Evolutionary conservation across 352 stramenopile genomes (phyloP).

Genomic region (Lagenidium giganteum): DNA sequence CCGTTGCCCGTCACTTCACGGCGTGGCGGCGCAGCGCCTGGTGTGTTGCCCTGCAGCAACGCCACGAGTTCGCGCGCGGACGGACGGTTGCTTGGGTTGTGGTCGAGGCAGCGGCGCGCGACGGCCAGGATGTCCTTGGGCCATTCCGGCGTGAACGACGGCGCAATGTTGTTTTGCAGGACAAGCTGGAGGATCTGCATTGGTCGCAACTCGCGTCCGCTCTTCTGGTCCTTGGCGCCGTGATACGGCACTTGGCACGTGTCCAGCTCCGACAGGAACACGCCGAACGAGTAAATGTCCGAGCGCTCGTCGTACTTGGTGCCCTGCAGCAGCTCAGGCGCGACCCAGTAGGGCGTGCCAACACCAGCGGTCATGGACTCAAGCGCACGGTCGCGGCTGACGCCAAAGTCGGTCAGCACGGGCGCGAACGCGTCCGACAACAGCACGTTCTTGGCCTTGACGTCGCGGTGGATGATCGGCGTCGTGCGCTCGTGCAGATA

Average conservation of each 20-base stretch:
- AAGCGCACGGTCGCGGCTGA: conserved; percentile 71
- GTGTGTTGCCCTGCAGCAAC: too few relatives aligned
- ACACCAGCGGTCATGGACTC: conserved; percentile 78
- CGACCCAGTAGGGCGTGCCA: conserved; percentile 81
- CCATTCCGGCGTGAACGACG: too few relatives aligned
- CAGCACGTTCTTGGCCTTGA: conserved; percentile 80
- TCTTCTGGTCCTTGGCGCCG: conserved; percentile 59
- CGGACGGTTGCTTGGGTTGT: too few relatives aligned
- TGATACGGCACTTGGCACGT: conserved; percentile 68
- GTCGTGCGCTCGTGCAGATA: conserved; percentile 35
- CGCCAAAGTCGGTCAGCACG: conserved; percentile 80
- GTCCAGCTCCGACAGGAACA: conserved; percentile 72
- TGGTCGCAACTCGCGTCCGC: too few relatives aligned
- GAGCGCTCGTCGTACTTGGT: conserved; percentile 83
- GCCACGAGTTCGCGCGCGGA: too few relatives aligned
- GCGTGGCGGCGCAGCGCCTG: too few relatives aligned
- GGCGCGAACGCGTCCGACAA: conserved; percentile 55
- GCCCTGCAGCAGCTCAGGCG: conserved; percentile 67
- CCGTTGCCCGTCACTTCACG: too few relatives aligned
- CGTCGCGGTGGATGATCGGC: conserved; percentile 76
- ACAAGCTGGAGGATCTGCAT: too few relatives aligned
- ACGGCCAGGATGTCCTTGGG: too few relatives aligned
- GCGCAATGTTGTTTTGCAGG: too few relatives aligned
- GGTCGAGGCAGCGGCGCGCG: too few relatives aligned
- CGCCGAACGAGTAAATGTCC: conserved; percentile 85